Evolutionary conservation across 352 stramenopile species (phyloP), one percentile per base, ranked within the genome.

Genomic region (Globisporangium cylindrosporum): DNA sequence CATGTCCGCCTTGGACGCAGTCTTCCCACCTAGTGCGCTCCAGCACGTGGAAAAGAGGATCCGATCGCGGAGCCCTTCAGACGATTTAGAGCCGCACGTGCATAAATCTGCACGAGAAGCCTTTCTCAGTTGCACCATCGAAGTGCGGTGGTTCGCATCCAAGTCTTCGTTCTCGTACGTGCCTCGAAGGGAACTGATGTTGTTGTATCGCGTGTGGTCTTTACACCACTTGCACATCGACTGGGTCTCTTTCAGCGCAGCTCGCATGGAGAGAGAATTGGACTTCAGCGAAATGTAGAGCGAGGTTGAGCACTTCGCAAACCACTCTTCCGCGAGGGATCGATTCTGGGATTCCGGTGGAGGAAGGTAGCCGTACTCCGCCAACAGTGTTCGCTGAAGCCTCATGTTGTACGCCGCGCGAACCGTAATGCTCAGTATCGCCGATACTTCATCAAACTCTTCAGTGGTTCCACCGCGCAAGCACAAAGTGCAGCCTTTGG

Each of bases 41-140:
- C 89, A 96, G 62, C 89, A 96, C 20, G 84, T 87, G 27, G 89
- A 96, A 69, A 96, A 91, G 7, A 96, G 61, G 32, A 96, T 87
- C 10, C 83, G 80, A 41, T 95, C 83, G 24, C 87, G 81, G 3
- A 92, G 67, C 0, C 69, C 72, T 49, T 81, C 74, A 0, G 82
- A 91, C 0, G 82, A 86, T 53, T 82, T 84, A 10, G 79, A 82
- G 27, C 77, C 84, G 55, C 86, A 96, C 10, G 81, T 84, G 55
- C 88, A 96, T 61, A 71, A 68, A 56, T 73, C 81, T 4, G 74
- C 64, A 18, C 59, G 22, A n/a, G 62, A 67, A 15, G 22, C 27
- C 20, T 29, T 59, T 34, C 27, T 59, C 18, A 25, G 24, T 10
- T 48, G 58, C 34, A 49, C 41, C 32, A 49, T 66, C 24, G 29